Conservation (phyloP, 2,329 filamentous ascomycete species). For the Diaporthe caulivora region DNA sequence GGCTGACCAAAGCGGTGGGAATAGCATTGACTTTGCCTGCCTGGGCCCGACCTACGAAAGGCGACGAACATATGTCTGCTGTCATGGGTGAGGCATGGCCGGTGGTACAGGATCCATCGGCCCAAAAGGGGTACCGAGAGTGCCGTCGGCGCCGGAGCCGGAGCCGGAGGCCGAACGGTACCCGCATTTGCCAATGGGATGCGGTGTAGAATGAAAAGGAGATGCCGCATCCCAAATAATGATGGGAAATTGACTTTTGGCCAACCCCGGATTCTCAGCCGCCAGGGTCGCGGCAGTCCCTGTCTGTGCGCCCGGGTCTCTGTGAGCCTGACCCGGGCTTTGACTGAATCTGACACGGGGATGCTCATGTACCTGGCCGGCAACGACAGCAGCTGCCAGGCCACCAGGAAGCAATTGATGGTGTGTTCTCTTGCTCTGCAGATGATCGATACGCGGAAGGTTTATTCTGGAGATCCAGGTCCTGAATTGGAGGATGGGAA, state of each 20-base stretch:
- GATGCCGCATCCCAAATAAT: not conserved
- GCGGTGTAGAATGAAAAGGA: not conserved
- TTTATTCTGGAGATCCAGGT: not conserved
- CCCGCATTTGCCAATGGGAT: not conserved
- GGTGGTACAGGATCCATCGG: not conserved
- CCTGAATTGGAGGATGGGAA: not conserved
- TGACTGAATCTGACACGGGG: slow-evolving; percentile 4
- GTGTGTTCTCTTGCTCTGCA: not conserved
- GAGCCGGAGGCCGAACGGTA: not conserved
- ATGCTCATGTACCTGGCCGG: not conserved
- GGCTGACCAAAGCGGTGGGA: not conserved
- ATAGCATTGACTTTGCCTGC: not conserved
- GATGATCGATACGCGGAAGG: not conserved
- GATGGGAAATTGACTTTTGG: slow-evolving; percentile 19
- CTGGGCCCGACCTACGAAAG: not conserved
- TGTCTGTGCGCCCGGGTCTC: slow-evolving; percentile 21
- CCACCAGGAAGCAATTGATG: too few relatives aligned
- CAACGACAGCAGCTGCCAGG: not conserved
- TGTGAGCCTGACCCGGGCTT: slow-evolving; percentile 20
- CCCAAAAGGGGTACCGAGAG: not conserved
- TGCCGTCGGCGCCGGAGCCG: not conserved
- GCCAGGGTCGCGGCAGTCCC: not conserved
- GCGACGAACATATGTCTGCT: not conserved
- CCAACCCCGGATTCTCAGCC: slow-evolving; percentile 16
- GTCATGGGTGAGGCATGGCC: not conserved